phyloP scores from a whole-genome alignment of 2,329 filamentous ascomycete species.

The Monosporascus sp. region DNA sequence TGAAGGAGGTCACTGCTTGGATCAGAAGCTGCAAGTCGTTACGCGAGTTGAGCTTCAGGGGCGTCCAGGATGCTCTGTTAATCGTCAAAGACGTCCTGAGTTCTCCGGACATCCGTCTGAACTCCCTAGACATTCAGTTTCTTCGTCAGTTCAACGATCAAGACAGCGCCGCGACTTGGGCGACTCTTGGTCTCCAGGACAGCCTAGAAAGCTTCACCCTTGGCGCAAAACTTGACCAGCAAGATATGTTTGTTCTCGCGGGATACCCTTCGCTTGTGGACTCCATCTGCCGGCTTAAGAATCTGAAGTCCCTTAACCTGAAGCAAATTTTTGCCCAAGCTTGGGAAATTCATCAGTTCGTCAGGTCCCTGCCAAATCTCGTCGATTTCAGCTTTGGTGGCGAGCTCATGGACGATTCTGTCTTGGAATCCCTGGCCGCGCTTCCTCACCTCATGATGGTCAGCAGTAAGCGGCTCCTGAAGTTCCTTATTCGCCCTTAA shows the following conservation, averaged over 20 bases:
- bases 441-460: conserved; percentile 46
- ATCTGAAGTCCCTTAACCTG: conserved; percentile 49
- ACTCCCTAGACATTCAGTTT: conserved; percentile 15
- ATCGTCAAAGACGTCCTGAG: conserved; percentile 19
- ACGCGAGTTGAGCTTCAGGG: conserved; percentile 32
- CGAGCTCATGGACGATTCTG: conserved; percentile 41
- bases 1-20: conserved; percentile 26
- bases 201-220: conserved; percentile 18
- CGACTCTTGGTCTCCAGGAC: conserved; percentile 18
- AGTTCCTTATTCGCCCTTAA: no score
- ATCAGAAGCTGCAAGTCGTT: conserved; percentile 23
- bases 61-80: conserved; percentile 38
- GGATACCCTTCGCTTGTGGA: conserved; percentile 19
- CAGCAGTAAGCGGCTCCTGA: conserved; percentile 21
- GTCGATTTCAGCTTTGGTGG: conserved; percentile 54
- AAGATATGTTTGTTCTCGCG: conserved; percentile 40
- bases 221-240: conserved; percentile 33
- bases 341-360: conserved; percentile 43
- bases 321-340: conserved; percentile 44
- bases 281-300: conserved; percentile 44
- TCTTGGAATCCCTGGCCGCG: conserved; percentile 30
- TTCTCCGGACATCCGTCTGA: conserved; percentile 18
- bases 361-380: conserved; percentile 39
- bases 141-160: conserved; percentile 8
- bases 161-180: conserved; percentile 14